Percentiles rank a stretch among this genome's conserved stretches.
Evolutionary conservation across 2,329 filamentous ascomycete species (phyloP).

Genomic region (Diaporthe ilicicola): DNA sequence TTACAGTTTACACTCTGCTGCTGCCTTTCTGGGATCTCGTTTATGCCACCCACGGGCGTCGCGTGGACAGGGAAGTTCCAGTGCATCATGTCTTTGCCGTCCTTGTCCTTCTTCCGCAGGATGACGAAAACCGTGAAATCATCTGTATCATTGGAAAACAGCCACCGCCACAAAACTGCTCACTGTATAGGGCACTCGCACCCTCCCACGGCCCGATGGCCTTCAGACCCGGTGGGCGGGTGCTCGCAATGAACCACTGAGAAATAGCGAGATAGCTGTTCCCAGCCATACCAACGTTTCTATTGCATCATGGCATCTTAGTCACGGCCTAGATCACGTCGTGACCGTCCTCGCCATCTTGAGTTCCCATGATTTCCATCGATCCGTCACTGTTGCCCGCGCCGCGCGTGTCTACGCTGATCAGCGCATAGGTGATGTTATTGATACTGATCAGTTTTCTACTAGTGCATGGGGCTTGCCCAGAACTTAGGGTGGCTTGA

Average conservation of each 20-base stretch:
- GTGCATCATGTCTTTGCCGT: slow-evolving; percentile 51
- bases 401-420: slow-evolving; percentile 43
- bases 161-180: slow-evolving; percentile 54
- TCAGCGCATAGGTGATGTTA: slow-evolving; percentile 37
- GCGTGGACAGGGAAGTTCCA: slow-evolving; percentile 50
- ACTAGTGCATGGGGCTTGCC: slow-evolving; percentile 37
- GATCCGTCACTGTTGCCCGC: slow-evolving; percentile 39
- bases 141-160: slow-evolving; percentile 48
- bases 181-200: slow-evolving; percentile 54
- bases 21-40: slow-evolving; percentile 45
- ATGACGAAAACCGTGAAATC: slow-evolving; percentile 56
- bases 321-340: slow-evolving; percentile 42
- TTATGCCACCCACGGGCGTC: slow-evolving; percentile 39
- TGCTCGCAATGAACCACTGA: slow-evolving; percentile 35
- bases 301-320: slow-evolving; percentile 43
- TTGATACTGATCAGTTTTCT: slow-evolving; percentile 4
- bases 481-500: slow-evolving; percentile 35
- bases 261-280: slow-evolving; percentile 40
- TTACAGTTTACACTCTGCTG: slow-evolving; percentile 46
- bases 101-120: slow-evolving; percentile 52
- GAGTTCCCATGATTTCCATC: slow-evolving; percentile 37
- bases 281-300: slow-evolving; percentile 43
- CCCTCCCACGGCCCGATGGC: slow-evolving; percentile 51
- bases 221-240: slow-evolving; percentile 32
- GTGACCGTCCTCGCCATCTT: slow-evolving; percentile 40